Base-by-base conservation (phyloP, 106 monocot species). In the Agapanthus africanus region DNA sequence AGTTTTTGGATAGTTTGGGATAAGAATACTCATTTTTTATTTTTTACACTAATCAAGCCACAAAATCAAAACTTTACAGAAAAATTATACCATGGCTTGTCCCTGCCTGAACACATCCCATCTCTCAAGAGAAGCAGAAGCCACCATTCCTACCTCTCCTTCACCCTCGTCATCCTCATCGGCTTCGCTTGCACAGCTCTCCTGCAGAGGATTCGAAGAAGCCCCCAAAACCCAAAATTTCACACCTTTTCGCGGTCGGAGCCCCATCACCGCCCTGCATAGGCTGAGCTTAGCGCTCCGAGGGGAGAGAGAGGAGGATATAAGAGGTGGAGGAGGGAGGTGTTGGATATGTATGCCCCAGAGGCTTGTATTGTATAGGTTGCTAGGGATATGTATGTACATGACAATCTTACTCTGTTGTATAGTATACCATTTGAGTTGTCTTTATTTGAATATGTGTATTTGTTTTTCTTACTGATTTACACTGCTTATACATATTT, bases 91-190 rank as follows among this genome's bases (percentile, higher is more conserved):
- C 95, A 97, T 97, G 37, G 91, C 95, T 65, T 97, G 91, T 10
- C 91, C 88, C 11, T 91, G 91, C 13, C 91, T 91, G 8, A 97
- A 44, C 14, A 89, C 91, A 66, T 97, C 91, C 95, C 95, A 97
- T 73, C 79, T 80, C 78, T 91, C 85, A 5, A 85, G 91, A 19
- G 74, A 38, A 16, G 56, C 66, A 22, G 79, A 74, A 13, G 59
- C 37, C 63, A 47, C 64, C 64, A 69, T 28, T 65, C 35, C 82
- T 54, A 23, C 81, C 54, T 79, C 63, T 33, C 65, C 9, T 14
- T 33, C 37, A 66, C 61, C 74, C n/a, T n/a, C n/a, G n/a, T n/a
- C n/a, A n/a, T n/a, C n/a, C 21, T 70, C 76, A 21, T 59, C 74
- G 10, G 35, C 54, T 26, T 63, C 81, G 2, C 40, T 72, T 18